Evolutionary conservation across 2,329 filamentous ascomycete genomes (phyloP), one percentile per base, ranked within the genome.

Genomic region (Ceratocystis albifundus): DNA sequence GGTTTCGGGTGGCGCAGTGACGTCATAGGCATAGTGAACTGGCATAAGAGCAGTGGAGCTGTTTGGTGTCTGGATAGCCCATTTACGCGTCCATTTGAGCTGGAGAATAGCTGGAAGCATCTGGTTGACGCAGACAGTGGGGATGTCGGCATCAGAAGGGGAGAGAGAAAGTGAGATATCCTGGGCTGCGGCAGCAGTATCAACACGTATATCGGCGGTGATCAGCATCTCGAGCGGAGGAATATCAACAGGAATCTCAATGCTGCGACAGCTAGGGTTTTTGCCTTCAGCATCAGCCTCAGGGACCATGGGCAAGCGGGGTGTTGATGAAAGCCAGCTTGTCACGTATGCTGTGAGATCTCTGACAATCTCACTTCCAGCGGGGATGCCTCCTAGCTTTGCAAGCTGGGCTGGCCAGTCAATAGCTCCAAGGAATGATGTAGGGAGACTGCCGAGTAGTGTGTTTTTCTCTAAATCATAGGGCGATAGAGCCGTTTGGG

Each of bases 231-330:
- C 84, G 1, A 96, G 80, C 1, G 88, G 86, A 0, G 93, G 93
- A 1, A 99, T 85, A 67, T 96, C 90, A 15, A 99, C 92, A 0
- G 92, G 89, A 65, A 99, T 95, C 36, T 88, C 79, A 70, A 99
- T 92, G 12, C 85, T 86, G 70, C 22, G 61, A 41, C n/a, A 30
- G 5, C 44, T 30, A 6, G 53, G 53, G 53, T 17, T 59, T 59
- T 59, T 59, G 25, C 53, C 53, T 8, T 36, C 53, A 3, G 53
- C 15, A 17, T 59, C 53, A 22, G 61, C 28, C 25, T 46, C 22
- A 1, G 32, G 32, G 12, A 41, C n/a, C 17, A 68, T 62, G 7
- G 46, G n/a, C 3, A 68, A 45, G 5, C 28, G 30, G 25, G 75
- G 65, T 4, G 66, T 46, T 10, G 71, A 73, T 6, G 71, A 62